phyloP scores from a whole-genome alignment of 2,329 filamentous ascomycete species.

The Trichoderma gracile region DNA sequence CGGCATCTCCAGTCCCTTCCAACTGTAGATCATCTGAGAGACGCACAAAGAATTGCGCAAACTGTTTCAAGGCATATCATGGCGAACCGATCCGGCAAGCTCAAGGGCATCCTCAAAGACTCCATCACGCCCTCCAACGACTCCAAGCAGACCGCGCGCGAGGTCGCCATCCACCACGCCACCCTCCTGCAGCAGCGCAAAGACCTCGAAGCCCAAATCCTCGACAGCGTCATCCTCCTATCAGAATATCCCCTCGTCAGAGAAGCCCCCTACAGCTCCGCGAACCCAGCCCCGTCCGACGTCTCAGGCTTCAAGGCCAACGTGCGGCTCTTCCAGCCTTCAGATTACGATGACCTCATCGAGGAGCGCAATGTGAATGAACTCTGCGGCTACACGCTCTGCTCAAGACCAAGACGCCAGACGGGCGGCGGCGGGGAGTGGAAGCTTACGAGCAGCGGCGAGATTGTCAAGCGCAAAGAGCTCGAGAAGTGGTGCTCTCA shows the following conservation, averaged over 20 bases:
- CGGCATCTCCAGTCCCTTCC: neutral
- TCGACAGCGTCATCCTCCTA: constrained; percentile 70
- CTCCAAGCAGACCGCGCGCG: constrained; percentile 46
- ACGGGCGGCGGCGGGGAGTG: constrained; percentile 62
- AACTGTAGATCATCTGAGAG: neutral
- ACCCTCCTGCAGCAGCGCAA: constrained; percentile 80
- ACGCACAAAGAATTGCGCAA: neutral
- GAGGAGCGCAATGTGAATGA: constrained; percentile 83
- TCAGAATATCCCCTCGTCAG: constrained; percentile 56
- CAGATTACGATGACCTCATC: constrained; percentile 86
- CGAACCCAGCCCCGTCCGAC: constrained; percentile 59
- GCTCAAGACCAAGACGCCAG: constrained; percentile 62
- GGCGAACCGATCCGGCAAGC: constrained; percentile 37
- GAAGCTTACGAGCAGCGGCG: constrained; percentile 60
- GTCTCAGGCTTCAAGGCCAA: constrained; percentile 63
- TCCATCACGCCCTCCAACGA: constrained; percentile 34
- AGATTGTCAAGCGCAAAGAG: constrained; percentile 69
- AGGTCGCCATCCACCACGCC: constrained; percentile 80
- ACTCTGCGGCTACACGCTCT: constrained; percentile 82
- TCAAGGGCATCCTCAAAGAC: constrained; percentile 65
- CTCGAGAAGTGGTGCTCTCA: constrained; percentile 86
- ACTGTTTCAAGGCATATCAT: constrained; percentile 27
- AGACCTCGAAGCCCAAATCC: constrained; percentile 71
- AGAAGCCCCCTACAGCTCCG: constrained; percentile 42
- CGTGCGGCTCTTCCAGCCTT: constrained; percentile 75